Base-by-base conservation (phyloP, 495 filamentous ascomycete species). In the Xylaria grammica region DNA sequence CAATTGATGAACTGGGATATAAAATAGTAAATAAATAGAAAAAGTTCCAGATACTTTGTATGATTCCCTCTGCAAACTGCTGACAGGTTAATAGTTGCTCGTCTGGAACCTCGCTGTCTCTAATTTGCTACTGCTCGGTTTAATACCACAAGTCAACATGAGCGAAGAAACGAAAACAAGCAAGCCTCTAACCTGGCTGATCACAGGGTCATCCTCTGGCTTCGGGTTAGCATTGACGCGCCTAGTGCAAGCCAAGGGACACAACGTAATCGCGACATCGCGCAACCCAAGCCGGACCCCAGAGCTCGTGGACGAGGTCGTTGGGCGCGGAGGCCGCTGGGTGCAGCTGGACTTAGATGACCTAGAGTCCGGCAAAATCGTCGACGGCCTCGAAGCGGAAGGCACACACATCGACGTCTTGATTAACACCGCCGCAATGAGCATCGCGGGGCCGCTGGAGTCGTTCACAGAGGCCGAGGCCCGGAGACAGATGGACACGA, bases 221-320 rank as follows among this genome's bases (percentile, higher is more conserved):
- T 74, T 76, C 34, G 82, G 84, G 40, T 72, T 78, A 19, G 71
- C 74, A 9, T 51, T 86, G 40, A 74, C 77, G 7, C 69, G 48
- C 15, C 65, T 77, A 8, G 75, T 82, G 34, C 74, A 81, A n/a
- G 68, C 76, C 8, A 75, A 79, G 22, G 86, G 85, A 0, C 83
- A 87, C 70, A 75, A 75, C 30, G 83, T 86, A 20, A 83, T 89
- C 56, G 85, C 85, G 5, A 83, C 83, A 1, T 82, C 81, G 22
- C 84, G 86, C 24, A 74, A 74, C 60, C 69, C 74, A 3, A 46
- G 52, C 10, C 69, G 69, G 9, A 60, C 68, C 15, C 72, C 80
- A 0, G 77, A 74, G 26, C 73, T 86, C 15, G 56, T 75, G 27
- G 65, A 76, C 51, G 74, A 86, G 15, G 71, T 78, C 61, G 73